Percentiles rank a stretch among this genome's conserved stretches.
These are phyloP conservation scores for Ceratocystis diversiconidia DNA, from an alignment of 2,329 filamentous ascomycete genomes.

Conservation along the genomic window DNA sequence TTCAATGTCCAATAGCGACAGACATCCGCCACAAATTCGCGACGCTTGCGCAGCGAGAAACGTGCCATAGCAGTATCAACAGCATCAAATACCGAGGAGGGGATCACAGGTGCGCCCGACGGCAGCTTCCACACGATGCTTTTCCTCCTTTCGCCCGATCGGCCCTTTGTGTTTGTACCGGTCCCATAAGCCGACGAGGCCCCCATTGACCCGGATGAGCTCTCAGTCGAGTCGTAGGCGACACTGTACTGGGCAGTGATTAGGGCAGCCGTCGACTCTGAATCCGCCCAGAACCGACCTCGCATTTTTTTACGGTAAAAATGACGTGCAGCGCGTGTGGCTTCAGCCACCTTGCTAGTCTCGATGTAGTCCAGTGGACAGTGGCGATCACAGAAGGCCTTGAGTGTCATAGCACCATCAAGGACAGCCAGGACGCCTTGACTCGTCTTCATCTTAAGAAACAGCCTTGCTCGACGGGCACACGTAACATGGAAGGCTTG, in stretches of 20 bases:
- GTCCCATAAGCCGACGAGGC: not conserved
- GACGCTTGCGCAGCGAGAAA: constrained; percentile 68
- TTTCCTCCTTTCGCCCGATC: constrained; percentile 20
- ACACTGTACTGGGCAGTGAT: constrained; percentile 56
- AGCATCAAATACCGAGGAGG: constrained; percentile 70
- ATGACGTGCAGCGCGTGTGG: constrained; percentile 68
- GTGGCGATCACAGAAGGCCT: constrained; percentile 93
- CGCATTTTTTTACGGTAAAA: constrained; percentile 87
- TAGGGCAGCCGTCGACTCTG: constrained; percentile 66
- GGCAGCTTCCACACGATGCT: constrained; percentile 61
- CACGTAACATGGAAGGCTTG: constrained; percentile 96
- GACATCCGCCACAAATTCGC: constrained; percentile 82
- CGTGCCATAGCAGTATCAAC: constrained; percentile 72
- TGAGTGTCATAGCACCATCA: constrained; percentile 66
- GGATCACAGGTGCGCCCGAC: constrained; percentile 88
- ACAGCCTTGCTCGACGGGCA: constrained; percentile 72
- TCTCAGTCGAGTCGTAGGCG: constrained; percentile 3
- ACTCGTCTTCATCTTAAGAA: constrained; percentile 90
- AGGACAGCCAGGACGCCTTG: constrained; percentile 65
- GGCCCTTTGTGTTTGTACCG: constrained; percentile 12
- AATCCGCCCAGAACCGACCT: constrained; percentile 82
- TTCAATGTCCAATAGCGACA: constrained; percentile 98
- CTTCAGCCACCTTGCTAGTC: constrained; percentile 69
- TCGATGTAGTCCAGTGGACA: constrained; percentile 77
- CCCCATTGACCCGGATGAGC: not conserved